Evolutionary conservation across 2,329 filamentous ascomycete genomes (phyloP), one percentile per base, ranked within the genome.

Genomic region (Fusarium goolgardi): DNA sequence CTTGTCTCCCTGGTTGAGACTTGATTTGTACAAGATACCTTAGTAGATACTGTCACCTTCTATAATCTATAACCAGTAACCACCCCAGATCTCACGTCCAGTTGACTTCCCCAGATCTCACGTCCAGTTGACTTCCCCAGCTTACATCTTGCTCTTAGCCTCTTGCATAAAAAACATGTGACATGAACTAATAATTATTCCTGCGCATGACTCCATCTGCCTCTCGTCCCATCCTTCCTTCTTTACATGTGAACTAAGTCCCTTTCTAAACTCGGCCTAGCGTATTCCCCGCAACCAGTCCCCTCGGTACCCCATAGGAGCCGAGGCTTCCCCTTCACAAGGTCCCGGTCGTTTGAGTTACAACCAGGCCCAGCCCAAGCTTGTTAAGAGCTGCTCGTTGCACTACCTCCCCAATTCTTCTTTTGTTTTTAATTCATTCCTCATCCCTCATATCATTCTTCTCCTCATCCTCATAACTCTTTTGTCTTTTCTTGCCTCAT

Each of bases 241-340:
- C 37, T 49, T 73, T 67, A 73, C 75, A 76, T 76, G 75, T 76
- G 75, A 77, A 77, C 52, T 49, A 32, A 47, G 18, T 27, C 63
- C 44, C 52, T 29, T 47, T 40, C 71, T 71, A 53, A 56, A 66
- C 47, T 10, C 37, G 67, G 74, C 20, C 67, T 76, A 76, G 75
- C 65, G 69, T 51, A 60, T 55, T 65, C 60, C 57, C 65, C 72
- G 62, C 63, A 67, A 55, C 71, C 60, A 60, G 59, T 65, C 73
- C 73, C 74, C 75, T 76, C 73, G 72, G 74, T 74, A 71, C 66
- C 69, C 65, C 71, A 70, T 68, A 56, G 67, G 71, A 75, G 74
- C 74, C 74, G 71, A 73, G 73, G 73, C 71, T 72, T 69, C 65
- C 70, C 71, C 70, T 72, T 69, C 65, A 65, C 63, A 63, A 66